Conservation (phyloP, 306 rosid species). For the Prunus davidiana region DNA sequence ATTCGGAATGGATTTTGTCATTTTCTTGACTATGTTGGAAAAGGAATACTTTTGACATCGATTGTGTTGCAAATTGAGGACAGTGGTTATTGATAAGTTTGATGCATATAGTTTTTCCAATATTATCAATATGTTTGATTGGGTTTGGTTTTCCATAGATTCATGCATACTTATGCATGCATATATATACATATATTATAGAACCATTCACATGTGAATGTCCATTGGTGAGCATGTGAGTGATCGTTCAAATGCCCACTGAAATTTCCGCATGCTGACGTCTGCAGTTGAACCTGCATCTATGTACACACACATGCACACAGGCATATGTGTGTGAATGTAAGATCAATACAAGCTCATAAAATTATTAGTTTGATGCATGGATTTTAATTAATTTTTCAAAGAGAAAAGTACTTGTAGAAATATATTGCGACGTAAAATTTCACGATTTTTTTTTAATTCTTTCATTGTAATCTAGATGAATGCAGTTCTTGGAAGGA, state of each 20-base stretch:
- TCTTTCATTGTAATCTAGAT: conserved; percentile 50
- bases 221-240: neutral
- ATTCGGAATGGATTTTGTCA: neutral
- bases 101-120: neutral
- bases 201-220: no score
- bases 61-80: neutral
- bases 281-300: neutral
- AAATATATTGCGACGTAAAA: neutral
- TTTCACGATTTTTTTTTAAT: neutral
- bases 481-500: conserved; percentile 92
- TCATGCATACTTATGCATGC: no score
- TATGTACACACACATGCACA: neutral
- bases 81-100: neutral
- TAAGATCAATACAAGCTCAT: neutral
- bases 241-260: neutral
- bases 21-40: neutral
- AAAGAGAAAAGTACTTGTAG: neutral
- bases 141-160: neutral
- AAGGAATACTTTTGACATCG: neutral
- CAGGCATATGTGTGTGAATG: neutral
- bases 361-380: neutral
- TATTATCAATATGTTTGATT: neutral
- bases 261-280: neutral
- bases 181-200: no score
- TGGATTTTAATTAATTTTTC: conserved; percentile 5